phyloP scores from a whole-genome alignment of 805 yeast species.

The Myxozyma nipponensis region DNA sequence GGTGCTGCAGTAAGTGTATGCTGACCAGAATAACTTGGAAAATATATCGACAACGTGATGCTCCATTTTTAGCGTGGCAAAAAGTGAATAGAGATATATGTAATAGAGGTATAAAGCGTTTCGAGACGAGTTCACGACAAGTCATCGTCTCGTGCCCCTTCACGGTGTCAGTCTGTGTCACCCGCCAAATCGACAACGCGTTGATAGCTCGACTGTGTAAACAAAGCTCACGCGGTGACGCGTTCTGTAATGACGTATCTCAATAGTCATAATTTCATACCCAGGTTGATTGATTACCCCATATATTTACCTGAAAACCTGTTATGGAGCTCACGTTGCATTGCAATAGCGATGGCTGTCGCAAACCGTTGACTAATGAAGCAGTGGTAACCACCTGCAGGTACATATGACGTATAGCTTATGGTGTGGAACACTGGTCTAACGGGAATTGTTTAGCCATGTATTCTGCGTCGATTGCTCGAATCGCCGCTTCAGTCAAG shows the following conservation, averaged over 20 bases:
- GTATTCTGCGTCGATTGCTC: conserved; percentile 14
- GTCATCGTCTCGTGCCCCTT: no score
- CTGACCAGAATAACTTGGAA: not conserved
- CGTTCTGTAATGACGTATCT: no score
- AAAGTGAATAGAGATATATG: no score
- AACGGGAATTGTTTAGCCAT: conserved; percentile 2
- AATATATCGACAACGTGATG: not conserved
- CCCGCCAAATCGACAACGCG: no score
- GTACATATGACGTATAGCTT: not conserved
- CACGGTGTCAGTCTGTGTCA: no score
- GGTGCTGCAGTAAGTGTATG: not conserved
- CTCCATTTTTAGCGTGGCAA: no score
- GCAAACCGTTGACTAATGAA: conserved; percentile 7
- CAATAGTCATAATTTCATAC: no score
- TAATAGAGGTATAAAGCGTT: no score
- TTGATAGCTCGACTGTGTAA: no score
- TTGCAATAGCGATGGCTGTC: conserved; percentile 14
- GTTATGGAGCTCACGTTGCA: conserved; percentile 14
- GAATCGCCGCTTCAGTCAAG: conserved; percentile 2
- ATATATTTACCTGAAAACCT: not conserved
- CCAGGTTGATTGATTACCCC: no score
- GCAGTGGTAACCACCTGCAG: conserved; percentile 24
- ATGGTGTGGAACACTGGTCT: not conserved
- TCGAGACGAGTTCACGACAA: no score
- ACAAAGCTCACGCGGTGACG: no score